Base-by-base conservation (phyloP, 371 early-diverging fungal genomes). In the Mortierella sp. region DNA sequence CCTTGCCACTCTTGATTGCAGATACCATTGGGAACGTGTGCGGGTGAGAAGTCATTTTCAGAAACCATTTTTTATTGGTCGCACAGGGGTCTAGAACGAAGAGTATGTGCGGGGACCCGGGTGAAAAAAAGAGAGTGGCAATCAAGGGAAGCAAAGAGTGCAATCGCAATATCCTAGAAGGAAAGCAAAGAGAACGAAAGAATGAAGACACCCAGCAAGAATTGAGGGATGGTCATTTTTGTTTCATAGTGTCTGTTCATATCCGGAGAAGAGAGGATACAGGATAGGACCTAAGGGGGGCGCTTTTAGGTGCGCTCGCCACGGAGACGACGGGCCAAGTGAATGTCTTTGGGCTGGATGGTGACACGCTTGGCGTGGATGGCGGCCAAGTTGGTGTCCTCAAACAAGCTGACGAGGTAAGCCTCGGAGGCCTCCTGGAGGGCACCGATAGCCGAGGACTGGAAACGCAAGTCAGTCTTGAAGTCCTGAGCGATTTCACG, bases 361-460 rank as follows among this genome's bases (percentile, higher is more conserved):
- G 99, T 99, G 88, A 99, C 99, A 91, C 99, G 96, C 95, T 99
- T 99, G 89, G 99, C 99, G 93, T 99, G 99, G 92, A 98, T 98
- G 88, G 99, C 99, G 82, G 98, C 98, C 91, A 98, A 93, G 94
- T 99, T 97, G 88, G 99, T 99, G 92, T 99, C 98, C 90, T 99
- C 99, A 89, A 99, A 99, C 75, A 99, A 92, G 42, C 93, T 90
- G 80, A 98, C 99, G 76, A 99, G 94, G 93, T 98, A 99, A 73
- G 98, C 97, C 92, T 99, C 99, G 72, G 98, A 92, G 77, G 99
- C 99, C 92, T 99, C 99, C 92, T 99, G 99, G 55, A 99, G 96
- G 54, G 99, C 98, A 83, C 96, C 97, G 87, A 99, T 97, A 80
- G 99, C 99, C 95, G 97, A 96, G 70, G 96, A 96, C 92, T 99